These are phyloP conservation scores for Sparassis latifolia DNA, from an alignment of 1,284 basidiomycete genomes.

Conservation along the genomic window DNA sequence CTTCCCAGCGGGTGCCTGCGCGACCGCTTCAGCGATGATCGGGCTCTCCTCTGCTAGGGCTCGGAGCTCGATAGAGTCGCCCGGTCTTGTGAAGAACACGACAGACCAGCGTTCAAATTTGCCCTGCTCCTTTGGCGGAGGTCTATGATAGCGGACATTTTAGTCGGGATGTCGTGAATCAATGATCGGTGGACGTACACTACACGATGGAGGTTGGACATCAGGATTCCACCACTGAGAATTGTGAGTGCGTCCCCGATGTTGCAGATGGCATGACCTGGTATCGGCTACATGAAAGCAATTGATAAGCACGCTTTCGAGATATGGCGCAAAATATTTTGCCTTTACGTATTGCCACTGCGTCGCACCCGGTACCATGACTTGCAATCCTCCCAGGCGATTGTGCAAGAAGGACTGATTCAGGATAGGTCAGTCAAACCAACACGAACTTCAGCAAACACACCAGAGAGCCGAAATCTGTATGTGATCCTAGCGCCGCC, in stretches of 20 bases:
- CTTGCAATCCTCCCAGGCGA: slow-evolving; percentile 41
- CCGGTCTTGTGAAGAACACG: slow-evolving; percentile 32
- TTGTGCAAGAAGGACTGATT: slow-evolving; percentile 42
- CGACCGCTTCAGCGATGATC: slow-evolving; percentile 1
- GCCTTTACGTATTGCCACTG: slow-evolving; percentile 67
- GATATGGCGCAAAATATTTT: background rate
- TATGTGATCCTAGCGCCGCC: slow-evolving; percentile 10
- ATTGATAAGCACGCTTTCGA: too few relatives aligned
- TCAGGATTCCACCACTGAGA: slow-evolving; percentile 32
- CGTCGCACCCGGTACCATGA: slow-evolving; percentile 53
- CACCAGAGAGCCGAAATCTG: slow-evolving; percentile 15
- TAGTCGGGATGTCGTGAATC: background rate
- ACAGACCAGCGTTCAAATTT: slow-evolving; percentile 28
- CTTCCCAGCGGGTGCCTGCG: slow-evolving; percentile 9
- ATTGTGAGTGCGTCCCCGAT: slow-evolving; percentile 34
- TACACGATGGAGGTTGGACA: slow-evolving; percentile 30
- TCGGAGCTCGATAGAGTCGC: slow-evolving; percentile 20
- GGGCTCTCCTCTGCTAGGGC: slow-evolving; percentile 19
- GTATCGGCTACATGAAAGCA: slow-evolving; percentile 18
- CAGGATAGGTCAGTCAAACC: too few relatives aligned
- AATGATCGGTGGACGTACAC: slow-evolving; percentile 15
- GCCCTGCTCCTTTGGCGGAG: slow-evolving; percentile 25
- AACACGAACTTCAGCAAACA: background rate
- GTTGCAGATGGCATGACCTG: slow-evolving; percentile 30
- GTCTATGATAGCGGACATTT: slow-evolving; percentile 7